These are phyloP conservation scores for Aspergillus bridgeri DNA, from an alignment of 495 filamentous ascomycete genomes.

Conservation along the genomic window DNA sequence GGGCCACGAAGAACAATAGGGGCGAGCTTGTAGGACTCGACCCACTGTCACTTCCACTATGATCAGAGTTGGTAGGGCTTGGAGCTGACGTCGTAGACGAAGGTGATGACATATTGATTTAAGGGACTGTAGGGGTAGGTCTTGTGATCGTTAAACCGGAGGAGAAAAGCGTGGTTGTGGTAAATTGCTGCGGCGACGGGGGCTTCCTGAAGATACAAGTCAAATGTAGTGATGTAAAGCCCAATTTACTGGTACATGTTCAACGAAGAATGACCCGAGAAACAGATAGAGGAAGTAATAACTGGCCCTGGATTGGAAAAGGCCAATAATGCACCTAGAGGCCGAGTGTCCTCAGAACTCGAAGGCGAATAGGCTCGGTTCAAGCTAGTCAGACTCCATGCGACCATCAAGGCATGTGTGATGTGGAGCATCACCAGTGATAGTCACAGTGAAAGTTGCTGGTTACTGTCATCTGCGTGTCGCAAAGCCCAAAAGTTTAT, in stretches of 20 bases:
- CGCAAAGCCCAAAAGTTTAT: background rate
- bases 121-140: background rate
- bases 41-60: conserved; percentile 21
- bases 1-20: conserved; percentile 91
- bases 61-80: conserved; percentile 18
- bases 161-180: background rate
- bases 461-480: background rate
- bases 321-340: background rate
- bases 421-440: conserved; percentile 16
- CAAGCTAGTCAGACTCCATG: conserved; percentile 9
- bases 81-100: conserved; percentile 18
- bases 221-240: background rate
- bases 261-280: background rate
- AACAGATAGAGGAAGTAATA: background rate
- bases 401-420: conserved; percentile 5
- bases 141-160: background rate
- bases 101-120: background rate
- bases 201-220: background rate
- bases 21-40: conserved; percentile 76
- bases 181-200: background rate
- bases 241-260: background rate
- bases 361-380: conserved; percentile 6
- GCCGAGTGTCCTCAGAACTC: background rate
- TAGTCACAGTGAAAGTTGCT: conserved; percentile 13
- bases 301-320: background rate